These are phyloP conservation scores for Sporothrix variecibatus DNA, from an alignment of 2,329 filamentous ascomycete species.

Conservation along the genomic window DNA sequence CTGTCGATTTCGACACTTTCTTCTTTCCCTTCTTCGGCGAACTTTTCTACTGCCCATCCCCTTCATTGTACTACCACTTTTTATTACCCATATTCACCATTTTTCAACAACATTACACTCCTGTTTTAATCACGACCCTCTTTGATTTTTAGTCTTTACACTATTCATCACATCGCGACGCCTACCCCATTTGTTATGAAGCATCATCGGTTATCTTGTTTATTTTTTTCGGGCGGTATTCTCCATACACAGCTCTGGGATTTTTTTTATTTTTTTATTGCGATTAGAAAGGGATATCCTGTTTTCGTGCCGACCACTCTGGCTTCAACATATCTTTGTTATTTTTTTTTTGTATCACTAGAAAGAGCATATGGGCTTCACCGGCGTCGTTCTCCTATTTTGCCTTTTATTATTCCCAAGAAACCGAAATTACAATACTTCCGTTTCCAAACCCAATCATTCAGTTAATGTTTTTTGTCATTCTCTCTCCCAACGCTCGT, in stretches of 20 bases:
- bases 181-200: constrained; percentile 9
- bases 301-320: background rate
- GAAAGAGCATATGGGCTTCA: constrained; percentile 17
- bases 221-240: constrained; percentile 5
- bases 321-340: background rate
- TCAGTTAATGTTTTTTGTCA: background rate
- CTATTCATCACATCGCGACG: background rate
- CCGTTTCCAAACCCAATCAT: background rate
- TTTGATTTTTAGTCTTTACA: background rate
- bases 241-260: constrained; percentile 12
- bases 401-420: background rate
- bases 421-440: background rate
- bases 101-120: constrained; percentile 32
- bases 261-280: background rate
- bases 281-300: constrained; percentile 15
- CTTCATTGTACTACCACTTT: constrained; percentile 7
- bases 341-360: constrained; percentile 11
- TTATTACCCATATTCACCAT: constrained; percentile 26
- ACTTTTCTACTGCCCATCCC: background rate
- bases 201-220: background rate
- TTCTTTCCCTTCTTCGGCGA: background rate
- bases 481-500: background rate
- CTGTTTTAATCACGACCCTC: constrained; percentile 34
- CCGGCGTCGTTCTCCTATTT: background rate
- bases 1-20: background rate